Evolutionary conservation across 2,329 filamentous ascomycete species (phyloP).

Genomic region (Gaeumannomyces sp.): DNA sequence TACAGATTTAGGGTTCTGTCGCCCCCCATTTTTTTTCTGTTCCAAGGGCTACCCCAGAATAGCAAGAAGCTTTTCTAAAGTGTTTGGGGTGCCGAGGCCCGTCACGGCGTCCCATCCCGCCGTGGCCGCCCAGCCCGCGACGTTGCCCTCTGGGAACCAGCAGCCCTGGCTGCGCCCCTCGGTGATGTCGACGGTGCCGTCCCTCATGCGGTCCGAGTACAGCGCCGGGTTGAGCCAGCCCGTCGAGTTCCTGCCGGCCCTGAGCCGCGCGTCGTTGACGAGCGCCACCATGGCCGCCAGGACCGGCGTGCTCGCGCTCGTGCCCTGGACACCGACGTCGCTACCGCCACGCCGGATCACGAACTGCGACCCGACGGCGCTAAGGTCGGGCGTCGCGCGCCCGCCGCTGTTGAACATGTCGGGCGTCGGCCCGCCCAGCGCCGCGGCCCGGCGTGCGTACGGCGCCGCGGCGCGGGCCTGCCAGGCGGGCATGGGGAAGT

Average conservation of each 20-base stretch:
- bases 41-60: not conserved
- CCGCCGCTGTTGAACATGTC: slow-evolving; percentile 39
- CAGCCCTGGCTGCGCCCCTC: slow-evolving; percentile 36
- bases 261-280: slow-evolving; percentile 47
- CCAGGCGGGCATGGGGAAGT: slow-evolving; percentile 40
- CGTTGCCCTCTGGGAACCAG: slow-evolving; percentile 21
- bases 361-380: slow-evolving; percentile 54
- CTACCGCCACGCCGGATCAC: slow-evolving; percentile 26
- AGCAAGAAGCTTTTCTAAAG: slow-evolving; percentile 30
- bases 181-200: slow-evolving; percentile 35
- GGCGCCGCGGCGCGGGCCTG: slow-evolving; percentile 33
- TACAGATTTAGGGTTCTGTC: not conserved
- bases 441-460: slow-evolving; percentile 35
- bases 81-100: slow-evolving; percentile 40
- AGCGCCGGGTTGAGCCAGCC: slow-evolving; percentile 49
- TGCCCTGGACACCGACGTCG: slow-evolving; percentile 30
- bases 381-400: slow-evolving; percentile 45
- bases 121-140: slow-evolving; percentile 37
- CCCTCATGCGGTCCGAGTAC: slow-evolving; percentile 33
- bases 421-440: slow-evolving; percentile 26
- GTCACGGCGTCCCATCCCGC: slow-evolving; percentile 43
- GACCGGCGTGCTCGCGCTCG: slow-evolving; percentile 48
- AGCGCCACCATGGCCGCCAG: slow-evolving; percentile 48
- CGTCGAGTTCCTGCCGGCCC: slow-evolving; percentile 39
- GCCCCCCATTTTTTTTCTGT: not conserved